A percentile compares a stretch with the other conserved stretches of the same genome.
Evolutionary conservation across 257 asterid species (phyloP).

Genomic region (Plectranthus barbatus): DNA sequence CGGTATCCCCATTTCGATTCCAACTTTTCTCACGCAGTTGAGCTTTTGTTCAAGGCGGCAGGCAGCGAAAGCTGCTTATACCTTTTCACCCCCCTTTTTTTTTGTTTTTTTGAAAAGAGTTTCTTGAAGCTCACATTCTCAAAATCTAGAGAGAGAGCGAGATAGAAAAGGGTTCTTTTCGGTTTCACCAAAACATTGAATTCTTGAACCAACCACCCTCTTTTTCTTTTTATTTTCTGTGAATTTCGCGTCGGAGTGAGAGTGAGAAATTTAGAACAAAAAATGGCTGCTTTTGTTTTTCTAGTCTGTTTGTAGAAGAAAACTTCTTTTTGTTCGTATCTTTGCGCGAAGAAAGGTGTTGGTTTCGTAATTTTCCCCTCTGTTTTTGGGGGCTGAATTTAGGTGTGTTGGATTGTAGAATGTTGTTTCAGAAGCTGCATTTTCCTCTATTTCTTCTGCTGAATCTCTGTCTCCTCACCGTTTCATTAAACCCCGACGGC

Average conservation of each 20-base stretch:
- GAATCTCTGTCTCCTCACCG: slow-evolving; percentile 4
- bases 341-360: not conserved
- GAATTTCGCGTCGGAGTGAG: not conserved
- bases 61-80: not conserved
- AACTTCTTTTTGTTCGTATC: not conserved
- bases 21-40: not conserved
- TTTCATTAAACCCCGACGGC: slow-evolving; percentile 58
- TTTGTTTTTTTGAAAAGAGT: not conserved
- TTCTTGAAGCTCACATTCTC: slow-evolving; percentile 5
- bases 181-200: not conserved
- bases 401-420: not conserved
- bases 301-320: not conserved
- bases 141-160: not conserved
- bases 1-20: slow-evolving; percentile 25
- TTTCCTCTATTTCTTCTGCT: slow-evolving; percentile 21
- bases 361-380: not conserved
- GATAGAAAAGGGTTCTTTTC: not conserved
- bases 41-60: not conserved
- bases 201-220: not conserved
- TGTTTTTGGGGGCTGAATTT: not conserved
- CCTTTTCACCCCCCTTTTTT: not conserved
- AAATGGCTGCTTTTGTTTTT: slow-evolving; percentile 2
- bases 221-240: not conserved
- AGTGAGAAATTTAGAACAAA: not conserved
- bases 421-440: slow-evolving; percentile 25